Evolutionary conservation across 2,329 filamentous ascomycete genomes (phyloP).

Genomic region (Hymenoscyphus repandus): DNA sequence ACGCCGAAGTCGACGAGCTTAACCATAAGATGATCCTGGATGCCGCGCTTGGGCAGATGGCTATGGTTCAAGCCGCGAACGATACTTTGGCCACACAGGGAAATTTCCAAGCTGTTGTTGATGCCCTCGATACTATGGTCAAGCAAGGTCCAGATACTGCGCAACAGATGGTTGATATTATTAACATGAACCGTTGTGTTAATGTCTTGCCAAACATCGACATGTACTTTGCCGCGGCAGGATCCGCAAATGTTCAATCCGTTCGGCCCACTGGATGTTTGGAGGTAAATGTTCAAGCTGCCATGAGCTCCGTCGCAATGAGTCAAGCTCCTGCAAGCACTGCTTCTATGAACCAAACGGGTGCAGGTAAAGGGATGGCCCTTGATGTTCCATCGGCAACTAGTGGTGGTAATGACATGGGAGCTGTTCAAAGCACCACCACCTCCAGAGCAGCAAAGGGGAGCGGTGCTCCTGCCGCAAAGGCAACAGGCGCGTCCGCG

Average conservation of each 20-base stretch:
- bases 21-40: slow-evolving; percentile 11
- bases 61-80: slow-evolving; percentile 6
- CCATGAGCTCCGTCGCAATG: no score
- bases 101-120: slow-evolving; percentile 11
- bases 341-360: no score
- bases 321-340: no score
- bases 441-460: no score
- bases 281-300: not conserved
- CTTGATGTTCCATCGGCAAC: no score
- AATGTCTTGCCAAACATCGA: slow-evolving; percentile 12
- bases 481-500: no score
- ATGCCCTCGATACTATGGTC: slow-evolving; percentile 9
- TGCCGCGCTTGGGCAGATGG: not conserved
- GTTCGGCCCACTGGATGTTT: slow-evolving; percentile 8
- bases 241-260: not conserved
- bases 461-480: no score
- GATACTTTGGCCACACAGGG: slow-evolving; percentile 7
- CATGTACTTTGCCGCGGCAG: slow-evolving; percentile 10
- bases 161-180: slow-evolving; percentile 6
- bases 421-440: no score
- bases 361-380: no score
- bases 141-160: slow-evolving; percentile 9
- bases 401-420: no score
- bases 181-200: slow-evolving; percentile 10
- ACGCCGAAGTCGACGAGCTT: slow-evolving; percentile 10